phyloP scores from a whole-genome alignment of 2,329 filamentous ascomycete species.

The Ilyonectria destructans region DNA sequence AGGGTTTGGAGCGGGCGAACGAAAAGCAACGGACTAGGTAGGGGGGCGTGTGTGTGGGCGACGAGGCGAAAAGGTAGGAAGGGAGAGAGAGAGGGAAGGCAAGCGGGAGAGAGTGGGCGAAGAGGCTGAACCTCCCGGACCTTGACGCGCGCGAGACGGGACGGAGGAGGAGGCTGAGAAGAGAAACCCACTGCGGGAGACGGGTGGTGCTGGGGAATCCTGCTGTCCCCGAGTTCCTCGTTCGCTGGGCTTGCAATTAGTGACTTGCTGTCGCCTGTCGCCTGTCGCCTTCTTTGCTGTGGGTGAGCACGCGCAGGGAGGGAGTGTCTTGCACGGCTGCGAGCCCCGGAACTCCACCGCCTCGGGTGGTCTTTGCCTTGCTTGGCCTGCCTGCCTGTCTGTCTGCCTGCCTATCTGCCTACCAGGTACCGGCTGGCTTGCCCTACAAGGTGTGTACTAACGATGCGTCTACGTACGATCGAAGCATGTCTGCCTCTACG shows the following conservation, averaged over 20 bases:
- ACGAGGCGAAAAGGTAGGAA: constrained; percentile 14
- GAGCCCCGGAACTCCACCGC: background rate
- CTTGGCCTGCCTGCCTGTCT: background rate
- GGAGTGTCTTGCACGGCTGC: background rate
- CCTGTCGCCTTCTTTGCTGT: background rate
- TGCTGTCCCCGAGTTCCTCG: background rate
- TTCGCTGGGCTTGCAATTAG: background rate
- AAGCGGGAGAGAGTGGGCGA: constrained; percentile 18
- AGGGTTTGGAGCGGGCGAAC: constrained; percentile 16
- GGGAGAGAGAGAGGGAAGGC: constrained; percentile 9
- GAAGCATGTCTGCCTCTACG: background rate
- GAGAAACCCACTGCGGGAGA: background rate
- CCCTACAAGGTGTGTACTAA: background rate
- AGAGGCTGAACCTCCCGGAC: constrained; percentile 16
- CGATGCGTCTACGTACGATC: background rate
- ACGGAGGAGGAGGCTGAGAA: constrained; percentile 15
- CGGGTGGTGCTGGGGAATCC: background rate
- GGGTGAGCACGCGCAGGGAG: background rate
- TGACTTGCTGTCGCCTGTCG: background rate
- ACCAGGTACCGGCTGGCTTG: background rate
- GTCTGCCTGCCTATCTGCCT: background rate
- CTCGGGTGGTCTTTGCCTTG: background rate
- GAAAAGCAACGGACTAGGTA: constrained; percentile 22
- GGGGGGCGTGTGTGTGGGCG: constrained; percentile 15
- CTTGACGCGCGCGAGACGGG: constrained; percentile 16